Conservation (phyloP, 2,329 filamentous ascomycete species). For the Cladophialophora bantiana region DNA sequence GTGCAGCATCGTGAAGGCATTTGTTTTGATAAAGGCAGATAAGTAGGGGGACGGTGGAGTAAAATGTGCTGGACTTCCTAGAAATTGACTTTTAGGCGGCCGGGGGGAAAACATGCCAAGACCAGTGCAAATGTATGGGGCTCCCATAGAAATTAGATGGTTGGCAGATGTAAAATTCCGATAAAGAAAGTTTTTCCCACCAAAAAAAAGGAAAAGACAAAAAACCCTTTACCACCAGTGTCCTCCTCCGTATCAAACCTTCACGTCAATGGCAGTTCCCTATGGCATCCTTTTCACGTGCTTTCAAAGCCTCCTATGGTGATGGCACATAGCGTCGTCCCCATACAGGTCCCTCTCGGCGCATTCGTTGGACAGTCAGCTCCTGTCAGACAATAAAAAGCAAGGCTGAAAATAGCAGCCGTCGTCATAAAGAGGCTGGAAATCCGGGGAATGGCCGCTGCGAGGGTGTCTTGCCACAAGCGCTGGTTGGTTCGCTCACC, state of each 20-base stretch:
- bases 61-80: background rate
- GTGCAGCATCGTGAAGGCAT: conserved; percentile 20
- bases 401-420: conserved; percentile 6
- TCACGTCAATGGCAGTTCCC: background rate
- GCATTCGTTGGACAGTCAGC: background rate
- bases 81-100: background rate
- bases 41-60: background rate
- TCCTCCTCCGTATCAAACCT: background rate
- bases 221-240: background rate
- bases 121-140: background rate
- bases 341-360: background rate
- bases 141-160: background rate
- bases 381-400: background rate
- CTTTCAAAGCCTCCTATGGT: background rate
- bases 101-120: conserved; percentile 2
- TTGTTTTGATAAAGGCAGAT: conserved; percentile 27
- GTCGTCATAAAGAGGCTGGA: conserved; percentile 5
- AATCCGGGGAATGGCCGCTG: conserved; percentile 18
- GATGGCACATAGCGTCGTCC: background rate
- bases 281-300: background rate
- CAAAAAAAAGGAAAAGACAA: too few relatives aligned
- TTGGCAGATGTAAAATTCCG: background rate
- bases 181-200: too few relatives aligned
- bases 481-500: too few relatives aligned
- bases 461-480: background rate